Evolutionary conservation across 257 asterid species (phyloP).

Genomic region (Haberlea rhodopensis): DNA sequence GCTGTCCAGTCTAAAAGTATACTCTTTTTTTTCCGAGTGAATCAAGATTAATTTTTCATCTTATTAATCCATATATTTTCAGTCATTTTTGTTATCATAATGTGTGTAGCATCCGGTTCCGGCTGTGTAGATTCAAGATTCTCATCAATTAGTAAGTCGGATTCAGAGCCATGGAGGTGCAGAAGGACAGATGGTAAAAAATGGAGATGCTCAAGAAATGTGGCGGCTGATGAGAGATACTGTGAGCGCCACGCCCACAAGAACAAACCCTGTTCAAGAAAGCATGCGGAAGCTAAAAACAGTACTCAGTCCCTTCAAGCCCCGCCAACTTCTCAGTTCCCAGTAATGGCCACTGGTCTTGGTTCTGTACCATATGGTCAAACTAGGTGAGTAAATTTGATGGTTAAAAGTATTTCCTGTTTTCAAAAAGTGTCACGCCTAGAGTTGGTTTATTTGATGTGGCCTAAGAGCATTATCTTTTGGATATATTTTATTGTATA

Average conservation of each 20-base stretch:
- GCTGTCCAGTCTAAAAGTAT: constrained; percentile 45
- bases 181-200: constrained; percentile 73
- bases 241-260: constrained; percentile 57
- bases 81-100: neutral
- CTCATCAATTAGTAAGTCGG: constrained; percentile 37
- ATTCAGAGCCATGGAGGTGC: constrained; percentile 79
- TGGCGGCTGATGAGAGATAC: constrained; percentile 46
- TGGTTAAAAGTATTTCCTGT: no score
- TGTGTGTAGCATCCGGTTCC: constrained; percentile 27
- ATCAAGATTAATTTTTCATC: no score
- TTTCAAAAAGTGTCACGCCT: no score
- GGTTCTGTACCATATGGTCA: constrained; percentile 34
- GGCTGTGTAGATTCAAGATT: constrained; percentile 42
- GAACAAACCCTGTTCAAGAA: constrained; percentile 55
- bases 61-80: neutral
- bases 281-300: constrained; percentile 39
- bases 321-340: constrained; percentile 28
- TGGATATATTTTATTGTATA: no score
- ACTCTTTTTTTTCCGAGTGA: neutral
- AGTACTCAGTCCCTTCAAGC: constrained; percentile 20
- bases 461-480: no score
- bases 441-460: no score
- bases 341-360: constrained; percentile 26
- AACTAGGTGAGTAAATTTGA: constrained; percentile 35
- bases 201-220: constrained; percentile 67